phyloP scores from a whole-genome alignment of 306 rosid species.

The Rubus parviflorus region DNA sequence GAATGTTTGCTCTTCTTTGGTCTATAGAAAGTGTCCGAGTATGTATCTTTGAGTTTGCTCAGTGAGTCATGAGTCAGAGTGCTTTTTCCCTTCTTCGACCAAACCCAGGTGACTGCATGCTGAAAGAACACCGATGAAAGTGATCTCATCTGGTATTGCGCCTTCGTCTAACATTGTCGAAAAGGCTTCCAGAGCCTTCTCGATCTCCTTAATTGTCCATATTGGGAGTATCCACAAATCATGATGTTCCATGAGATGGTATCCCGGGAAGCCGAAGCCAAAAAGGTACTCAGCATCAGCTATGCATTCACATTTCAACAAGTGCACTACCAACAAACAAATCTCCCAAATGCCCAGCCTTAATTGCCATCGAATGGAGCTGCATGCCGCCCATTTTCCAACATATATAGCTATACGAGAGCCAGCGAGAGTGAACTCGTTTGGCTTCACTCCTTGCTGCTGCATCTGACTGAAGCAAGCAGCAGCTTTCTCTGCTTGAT shows the following conservation, averaged over 20 bases:
- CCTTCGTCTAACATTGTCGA: constrained; percentile 32
- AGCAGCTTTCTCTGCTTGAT: constrained; percentile 29
- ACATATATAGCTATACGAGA: constrained; percentile 28
- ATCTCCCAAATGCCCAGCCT: constrained; percentile 33
- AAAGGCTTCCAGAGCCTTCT: constrained; percentile 33
- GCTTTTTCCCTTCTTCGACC: constrained; percentile 34
- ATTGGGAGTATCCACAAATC: constrained; percentile 35
- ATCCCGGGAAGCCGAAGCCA: constrained; percentile 23
- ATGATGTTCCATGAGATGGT: constrained; percentile 40
- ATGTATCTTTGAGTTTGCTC: too few species aligned
- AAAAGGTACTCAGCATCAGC: constrained; percentile 36
- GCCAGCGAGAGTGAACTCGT: constrained; percentile 33
- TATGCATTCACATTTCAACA: constrained; percentile 39
- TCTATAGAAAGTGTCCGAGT: neutral
- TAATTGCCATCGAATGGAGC: constrained; percentile 36
- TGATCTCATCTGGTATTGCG: constrained; percentile 33
- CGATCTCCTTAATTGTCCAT: constrained; percentile 38
- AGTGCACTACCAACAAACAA: constrained; percentile 34
- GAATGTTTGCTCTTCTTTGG: neutral
- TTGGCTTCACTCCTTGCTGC: constrained; percentile 40
- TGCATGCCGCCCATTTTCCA: constrained; percentile 37
- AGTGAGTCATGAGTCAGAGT: constrained; percentile 34
- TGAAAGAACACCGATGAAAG: constrained; percentile 37
- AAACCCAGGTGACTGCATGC: constrained; percentile 42
- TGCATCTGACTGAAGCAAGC: constrained; percentile 35